Conservation (phyloP, 768 basidiomycete species). For the Hemileccinum rubropunctum region DNA sequence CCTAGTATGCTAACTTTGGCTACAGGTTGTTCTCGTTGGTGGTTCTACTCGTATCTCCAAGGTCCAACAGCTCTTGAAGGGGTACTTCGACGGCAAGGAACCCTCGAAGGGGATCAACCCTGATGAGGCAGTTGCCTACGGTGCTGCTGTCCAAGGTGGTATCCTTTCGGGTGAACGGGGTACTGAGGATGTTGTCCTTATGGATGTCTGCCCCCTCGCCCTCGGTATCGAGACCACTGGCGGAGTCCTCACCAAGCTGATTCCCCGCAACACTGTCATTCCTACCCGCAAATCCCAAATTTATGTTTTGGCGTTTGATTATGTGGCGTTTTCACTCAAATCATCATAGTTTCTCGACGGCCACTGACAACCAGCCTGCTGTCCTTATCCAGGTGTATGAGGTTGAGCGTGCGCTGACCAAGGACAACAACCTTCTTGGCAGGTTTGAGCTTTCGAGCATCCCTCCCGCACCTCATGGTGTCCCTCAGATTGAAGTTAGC, state of each 20-base stretch:
- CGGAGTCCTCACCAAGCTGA: slow-evolving; percentile 97
- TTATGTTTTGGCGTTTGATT: slow-evolving; percentile 34
- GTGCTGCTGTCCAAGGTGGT: slow-evolving; percentile 98
- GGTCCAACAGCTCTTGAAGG: slow-evolving; percentile 97
- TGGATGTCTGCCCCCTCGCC: slow-evolving; percentile 95
- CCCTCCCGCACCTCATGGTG: slow-evolving; percentile 93
- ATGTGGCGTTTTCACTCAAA: background rate
- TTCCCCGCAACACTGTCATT: slow-evolving; percentile 96
- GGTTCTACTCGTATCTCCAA: slow-evolving; percentile 99
- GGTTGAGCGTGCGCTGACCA: slow-evolving; percentile 95
- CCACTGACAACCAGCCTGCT: slow-evolving; percentile 90
- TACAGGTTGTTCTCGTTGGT: slow-evolving; percentile 83
- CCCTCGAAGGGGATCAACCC: slow-evolving; percentile 99
- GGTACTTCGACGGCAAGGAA: slow-evolving; percentile 95
- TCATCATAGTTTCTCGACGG: slow-evolving; percentile 63
- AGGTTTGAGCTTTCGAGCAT: slow-evolving; percentile 93
- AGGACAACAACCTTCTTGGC: slow-evolving; percentile 98
- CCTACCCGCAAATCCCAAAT: slow-evolving; percentile 97
- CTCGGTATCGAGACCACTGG: slow-evolving; percentile 99
- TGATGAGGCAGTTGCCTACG: slow-evolving; percentile 98
- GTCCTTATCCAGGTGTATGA: slow-evolving; percentile 97
- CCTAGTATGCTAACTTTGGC: background rate
- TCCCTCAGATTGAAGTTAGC: slow-evolving; percentile 95
- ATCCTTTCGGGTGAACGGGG: slow-evolving; percentile 94
- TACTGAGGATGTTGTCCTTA: slow-evolving; percentile 86